Conservation (phyloP, 2,329 filamentous ascomycete species). For the Fusarium anthophilum region DNA sequence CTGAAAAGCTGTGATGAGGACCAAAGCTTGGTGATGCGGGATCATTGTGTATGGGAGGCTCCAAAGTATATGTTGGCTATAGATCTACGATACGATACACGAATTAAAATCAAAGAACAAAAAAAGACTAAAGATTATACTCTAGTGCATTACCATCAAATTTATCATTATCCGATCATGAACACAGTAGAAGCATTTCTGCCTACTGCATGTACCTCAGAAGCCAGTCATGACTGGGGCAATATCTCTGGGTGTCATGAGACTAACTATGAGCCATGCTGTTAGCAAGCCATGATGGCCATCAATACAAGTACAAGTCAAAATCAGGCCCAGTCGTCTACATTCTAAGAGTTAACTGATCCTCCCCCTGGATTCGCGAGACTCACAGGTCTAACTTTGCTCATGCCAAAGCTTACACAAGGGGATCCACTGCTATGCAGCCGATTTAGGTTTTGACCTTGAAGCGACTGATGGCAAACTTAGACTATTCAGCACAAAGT, state of each 20-base stretch:
- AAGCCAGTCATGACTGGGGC: no score
- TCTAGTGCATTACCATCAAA: no score
- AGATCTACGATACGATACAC: neutral
- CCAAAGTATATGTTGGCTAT: fast-evolving
- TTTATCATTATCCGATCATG: no score
- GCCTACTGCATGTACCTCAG: no score
- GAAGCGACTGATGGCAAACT: neutral
- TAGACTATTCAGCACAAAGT: neutral
- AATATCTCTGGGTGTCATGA: neutral
- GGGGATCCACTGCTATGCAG: fast-evolving
- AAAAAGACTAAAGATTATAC: no score
- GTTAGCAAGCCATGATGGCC: fast-evolving
- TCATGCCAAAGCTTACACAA: neutral
- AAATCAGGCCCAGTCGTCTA: fast-evolving
- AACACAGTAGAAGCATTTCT: no score
- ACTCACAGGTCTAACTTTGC: no score
- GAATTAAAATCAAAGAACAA: no score
- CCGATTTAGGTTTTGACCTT: neutral
- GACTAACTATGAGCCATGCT: no score
- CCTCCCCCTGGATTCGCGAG: neutral
- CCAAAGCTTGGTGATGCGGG: fast-evolving
- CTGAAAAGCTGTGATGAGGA: neutral
- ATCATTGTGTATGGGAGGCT: no score
- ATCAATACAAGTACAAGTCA: neutral
- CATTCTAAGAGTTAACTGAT: no score